Evolutionary conservation across 2,329 filamentous ascomycete genomes (phyloP), one percentile per base, ranked within the genome.

Genomic region (Pestalotiopsis sp.): DNA sequence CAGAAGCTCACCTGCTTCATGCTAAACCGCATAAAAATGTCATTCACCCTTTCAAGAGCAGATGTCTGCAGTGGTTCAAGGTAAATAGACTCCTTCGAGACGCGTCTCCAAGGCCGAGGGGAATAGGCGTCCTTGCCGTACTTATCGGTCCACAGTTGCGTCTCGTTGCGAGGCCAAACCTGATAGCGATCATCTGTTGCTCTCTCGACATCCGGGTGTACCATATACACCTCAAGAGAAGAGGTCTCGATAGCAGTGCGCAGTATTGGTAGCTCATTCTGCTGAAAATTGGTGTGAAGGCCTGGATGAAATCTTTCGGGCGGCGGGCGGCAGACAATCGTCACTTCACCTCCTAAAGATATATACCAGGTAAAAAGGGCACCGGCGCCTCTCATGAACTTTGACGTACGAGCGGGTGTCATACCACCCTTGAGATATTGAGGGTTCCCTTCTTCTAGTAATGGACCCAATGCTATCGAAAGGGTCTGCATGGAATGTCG

Each of bases 261-360:
- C 26, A 61, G 58, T 30, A 61, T 61, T 13, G 58, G 58, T 22
- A 61, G 58, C 26, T 61, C 58, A 24, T 61, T 61, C n/a, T 35
- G 26, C 10, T 61, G 58, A 13, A 61, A 61, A 40, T 61, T 61
- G 2, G 35, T 61, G 14, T 30, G 4, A 39, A 38, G 58, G 1
- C 10, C n/a, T 22, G 58, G 58, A 10, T 61, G 13, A 20, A 61
- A 61, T n/a, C 58, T 61, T 2, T 39, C n/a, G 17, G 58, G 58
- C 7, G 58, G 58, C 35, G 58, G 58, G 5, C 35, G 35, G 6
- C 3, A 61, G 4, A 61, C 17, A 11, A 61, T 61, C 7, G 17
- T 61, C 3, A 61, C 26, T 20, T 40, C 58, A 5, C 20, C 30
- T 35, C 58, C 58, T 14, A 61, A 39, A 5, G 58, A 30, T n/a